Conservation (phyloP, 371 early-diverging fungal species). For the Apophysomyces ossiformis region DNA sequence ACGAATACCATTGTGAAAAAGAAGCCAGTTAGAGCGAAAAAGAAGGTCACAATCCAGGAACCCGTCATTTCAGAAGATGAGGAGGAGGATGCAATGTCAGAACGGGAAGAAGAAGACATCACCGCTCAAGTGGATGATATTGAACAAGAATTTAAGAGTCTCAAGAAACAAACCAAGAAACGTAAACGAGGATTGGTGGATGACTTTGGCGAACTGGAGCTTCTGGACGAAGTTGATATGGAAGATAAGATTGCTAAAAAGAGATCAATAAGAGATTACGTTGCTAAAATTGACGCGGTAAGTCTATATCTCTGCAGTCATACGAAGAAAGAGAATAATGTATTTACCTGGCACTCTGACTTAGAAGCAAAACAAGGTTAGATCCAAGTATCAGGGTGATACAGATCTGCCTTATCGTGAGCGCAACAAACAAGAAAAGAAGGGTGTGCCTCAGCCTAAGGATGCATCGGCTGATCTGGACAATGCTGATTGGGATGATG, state of each 20-base stretch:
- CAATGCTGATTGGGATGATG: conserved; percentile 61
- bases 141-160: conserved; percentile 56
- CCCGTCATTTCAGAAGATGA: conserved; percentile 22
- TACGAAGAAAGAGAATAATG: too few species aligned
- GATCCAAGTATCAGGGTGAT: conserved; percentile 70
- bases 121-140: conserved; percentile 45
- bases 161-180: conserved; percentile 44
- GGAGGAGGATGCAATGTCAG: conserved; percentile 34
- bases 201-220: conserved; percentile 82
- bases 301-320: conserved; percentile 16
- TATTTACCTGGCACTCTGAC: background rate
- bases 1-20: conserved; percentile 20
- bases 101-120: conserved; percentile 40
- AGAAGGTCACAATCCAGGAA: conserved; percentile 3
- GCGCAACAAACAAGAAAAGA: conserved; percentile 53
- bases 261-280: conserved; percentile 74
- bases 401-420: conserved; percentile 79
- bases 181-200: conserved; percentile 58
- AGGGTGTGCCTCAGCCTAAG: conserved; percentile 61
- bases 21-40: conserved; percentile 11
- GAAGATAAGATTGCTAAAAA: conserved; percentile 79
- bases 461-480: conserved; percentile 68
- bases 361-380: conserved; percentile 46
- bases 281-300: conserved; percentile 73
- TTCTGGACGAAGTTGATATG: conserved; percentile 76